These are phyloP conservation scores for Tephrocybe sp. DNA, from an alignment of 768 basidiomycete genomes.

Conservation along the genomic window DNA sequence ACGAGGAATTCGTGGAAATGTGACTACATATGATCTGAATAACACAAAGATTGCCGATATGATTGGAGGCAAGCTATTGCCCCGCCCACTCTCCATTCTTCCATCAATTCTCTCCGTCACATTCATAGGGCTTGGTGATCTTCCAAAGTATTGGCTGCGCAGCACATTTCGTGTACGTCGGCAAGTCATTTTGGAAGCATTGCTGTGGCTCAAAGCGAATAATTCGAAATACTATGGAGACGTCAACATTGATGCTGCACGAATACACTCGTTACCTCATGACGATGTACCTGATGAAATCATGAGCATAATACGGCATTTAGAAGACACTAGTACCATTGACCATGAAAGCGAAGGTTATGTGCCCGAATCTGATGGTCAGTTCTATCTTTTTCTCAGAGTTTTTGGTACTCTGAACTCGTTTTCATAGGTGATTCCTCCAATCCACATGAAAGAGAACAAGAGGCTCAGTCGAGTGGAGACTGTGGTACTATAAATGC, in stretches of 20 bases:
- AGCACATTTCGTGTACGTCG: constrained; percentile 31
- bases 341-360: constrained; percentile 28
- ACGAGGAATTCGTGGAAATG: constrained; percentile 32
- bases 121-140: constrained; percentile 28
- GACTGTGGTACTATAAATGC: no score
- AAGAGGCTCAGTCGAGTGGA: no score
- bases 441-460: no score
- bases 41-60: constrained; percentile 25
- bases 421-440: no score
- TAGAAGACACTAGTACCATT: not conserved
- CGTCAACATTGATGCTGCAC: constrained; percentile 12
- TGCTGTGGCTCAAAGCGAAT: constrained; percentile 34
- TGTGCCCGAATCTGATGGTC: no score
- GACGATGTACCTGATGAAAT: constrained; percentile 5
- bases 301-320: constrained; percentile 15
- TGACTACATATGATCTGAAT: constrained; percentile 29
- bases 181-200: constrained; percentile 22
- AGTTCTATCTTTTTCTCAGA: no score
- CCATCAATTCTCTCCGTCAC: constrained; percentile 31
- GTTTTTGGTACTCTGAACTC: no score
- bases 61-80: constrained; percentile 33
- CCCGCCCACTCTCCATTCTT: constrained; percentile 24
- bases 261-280: not conserved
- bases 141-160: constrained; percentile 14
- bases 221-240: constrained; percentile 32